These are phyloP conservation scores for Amanita brunnescens DNA, from an alignment of 768 basidiomycete species.

Conservation along the genomic window DNA sequence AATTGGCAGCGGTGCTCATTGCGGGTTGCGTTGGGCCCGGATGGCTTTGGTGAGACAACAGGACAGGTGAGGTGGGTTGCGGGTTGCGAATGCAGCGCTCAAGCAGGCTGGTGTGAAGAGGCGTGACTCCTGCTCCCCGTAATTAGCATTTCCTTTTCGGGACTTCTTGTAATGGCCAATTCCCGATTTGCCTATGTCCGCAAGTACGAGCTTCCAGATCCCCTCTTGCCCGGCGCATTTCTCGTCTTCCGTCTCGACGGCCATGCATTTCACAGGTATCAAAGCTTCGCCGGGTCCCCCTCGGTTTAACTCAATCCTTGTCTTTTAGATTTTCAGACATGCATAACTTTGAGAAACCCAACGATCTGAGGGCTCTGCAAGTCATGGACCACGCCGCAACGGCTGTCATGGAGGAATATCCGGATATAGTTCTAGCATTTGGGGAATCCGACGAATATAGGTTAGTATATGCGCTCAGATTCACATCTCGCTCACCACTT, in stretches of 20 bases:
- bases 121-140: neutral
- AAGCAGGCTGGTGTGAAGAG: constrained; percentile 1
- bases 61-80: neutral
- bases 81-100: neutral
- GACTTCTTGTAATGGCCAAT: constrained; percentile 60
- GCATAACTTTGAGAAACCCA: constrained; percentile 84
- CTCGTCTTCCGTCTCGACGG: constrained; percentile 87
- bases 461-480: constrained; percentile 28
- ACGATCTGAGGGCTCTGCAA: constrained; percentile 76
- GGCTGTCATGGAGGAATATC: constrained; percentile 71
- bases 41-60: neutral
- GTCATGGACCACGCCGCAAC: constrained; percentile 91
- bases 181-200: constrained; percentile 90
- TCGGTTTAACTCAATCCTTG: constrained; percentile 1
- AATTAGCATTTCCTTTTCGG: constrained; percentile 1
- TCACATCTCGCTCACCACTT: neutral
- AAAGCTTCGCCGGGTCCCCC: neutral
- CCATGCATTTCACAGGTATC: constrained; percentile 85
- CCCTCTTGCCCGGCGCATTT: constrained; percentile 74
- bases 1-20: constrained; percentile 32
- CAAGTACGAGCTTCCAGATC: constrained; percentile 83
- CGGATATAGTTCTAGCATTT: constrained; percentile 81
- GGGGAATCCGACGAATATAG: constrained; percentile 98
- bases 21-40: neutral
- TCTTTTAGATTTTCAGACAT: constrained; percentile 67